Conservation (phyloP, 345 rosid genomes). For the Firmiana major region DNA sequence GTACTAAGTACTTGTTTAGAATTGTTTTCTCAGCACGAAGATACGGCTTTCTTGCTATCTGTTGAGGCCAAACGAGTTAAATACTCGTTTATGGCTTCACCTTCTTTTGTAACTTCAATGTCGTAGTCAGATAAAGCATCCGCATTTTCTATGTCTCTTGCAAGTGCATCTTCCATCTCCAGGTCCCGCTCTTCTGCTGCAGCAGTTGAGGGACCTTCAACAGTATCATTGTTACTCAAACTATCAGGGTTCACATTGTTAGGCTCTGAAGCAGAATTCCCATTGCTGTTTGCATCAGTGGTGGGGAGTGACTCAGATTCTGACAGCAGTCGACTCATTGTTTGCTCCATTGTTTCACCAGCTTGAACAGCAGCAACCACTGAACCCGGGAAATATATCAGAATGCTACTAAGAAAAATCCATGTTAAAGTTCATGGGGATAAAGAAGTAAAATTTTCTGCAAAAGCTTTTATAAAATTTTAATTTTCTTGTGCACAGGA, state of each 20-base stretch:
- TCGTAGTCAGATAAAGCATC: conserved; percentile 76
- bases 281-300: conserved; percentile 11
- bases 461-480: not conserved
- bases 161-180: conserved; percentile 74
- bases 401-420: not conserved
- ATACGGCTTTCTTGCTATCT: not conserved
- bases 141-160: conserved; percentile 44
- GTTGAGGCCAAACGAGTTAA: conserved; percentile 10
- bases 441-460: not conserved
- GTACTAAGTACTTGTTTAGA: not conserved
- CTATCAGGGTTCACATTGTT: not conserved
- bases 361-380: conserved; percentile 54
- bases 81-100: conserved; percentile 31
- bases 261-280: conserved; percentile 6
- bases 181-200: conserved; percentile 42
- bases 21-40: not conserved
- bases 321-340: conserved; percentile 46
- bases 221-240: conserved; percentile 18
- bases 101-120: conserved; percentile 63
- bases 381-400: conserved; percentile 29
- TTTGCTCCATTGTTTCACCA: conserved; percentile 47
- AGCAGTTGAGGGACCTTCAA: conserved; percentile 23
- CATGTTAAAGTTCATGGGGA: not conserved
- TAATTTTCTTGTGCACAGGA: not conserved
- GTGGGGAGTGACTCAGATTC: conserved; percentile 24